Conservation (phyloP, 2,329 filamentous ascomycete species). For the Xylaria sp. region DNA sequence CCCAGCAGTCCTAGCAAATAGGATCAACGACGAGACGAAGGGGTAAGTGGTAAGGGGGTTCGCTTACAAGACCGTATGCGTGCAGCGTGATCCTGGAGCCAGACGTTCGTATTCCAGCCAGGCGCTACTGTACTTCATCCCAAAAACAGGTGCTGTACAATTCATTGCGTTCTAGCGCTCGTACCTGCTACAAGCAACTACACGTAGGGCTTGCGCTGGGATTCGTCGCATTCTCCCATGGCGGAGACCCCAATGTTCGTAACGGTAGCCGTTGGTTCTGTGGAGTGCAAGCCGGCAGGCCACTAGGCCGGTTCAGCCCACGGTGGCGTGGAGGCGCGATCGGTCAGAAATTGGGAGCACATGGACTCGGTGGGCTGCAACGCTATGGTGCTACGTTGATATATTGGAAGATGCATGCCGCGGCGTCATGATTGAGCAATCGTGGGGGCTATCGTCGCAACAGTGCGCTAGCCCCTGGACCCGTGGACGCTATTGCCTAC, state of each 20-base stretch:
- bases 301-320: background rate
- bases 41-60: slow-evolving; percentile 4
- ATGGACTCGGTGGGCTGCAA: slow-evolving; percentile 4
- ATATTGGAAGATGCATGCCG: slow-evolving; percentile 3
- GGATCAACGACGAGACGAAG: background rate
- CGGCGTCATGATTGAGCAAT: background rate
- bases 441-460: background rate
- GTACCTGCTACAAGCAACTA: background rate
- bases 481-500: no score
- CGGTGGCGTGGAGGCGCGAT: background rate
- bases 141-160: no score
- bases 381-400: slow-evolving; percentile 9
- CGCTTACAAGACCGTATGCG: slow-evolving; percentile 3
- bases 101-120: slow-evolving; percentile 20
- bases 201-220: background rate
- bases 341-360: slow-evolving; percentile 9
- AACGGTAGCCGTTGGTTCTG: background rate
- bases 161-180: background rate
- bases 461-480: no score
- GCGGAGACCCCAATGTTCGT: background rate
- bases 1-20: background rate
- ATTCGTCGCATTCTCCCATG: background rate
- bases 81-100: slow-evolving; percentile 5
- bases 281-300: background rate
- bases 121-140: slow-evolving; percentile 1